Percentiles rank a stretch among this genome's conserved stretches.
These are phyloP conservation scores for Nicotiana attenuata DNA, from an alignment of 257 asterid species.

Conservation along the genomic window DNA sequence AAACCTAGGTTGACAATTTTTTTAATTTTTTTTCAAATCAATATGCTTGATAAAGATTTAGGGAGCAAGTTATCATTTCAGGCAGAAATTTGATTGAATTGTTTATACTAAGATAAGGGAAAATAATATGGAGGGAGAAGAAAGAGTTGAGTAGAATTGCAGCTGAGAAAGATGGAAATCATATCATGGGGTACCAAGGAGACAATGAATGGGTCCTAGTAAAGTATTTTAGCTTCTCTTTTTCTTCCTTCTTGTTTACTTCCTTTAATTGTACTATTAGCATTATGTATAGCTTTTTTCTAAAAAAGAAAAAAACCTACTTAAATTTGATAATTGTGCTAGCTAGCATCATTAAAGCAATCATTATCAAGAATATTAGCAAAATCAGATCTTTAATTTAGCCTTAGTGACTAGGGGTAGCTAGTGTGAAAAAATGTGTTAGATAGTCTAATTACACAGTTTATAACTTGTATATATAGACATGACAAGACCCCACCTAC, in stretches of 20 bases:
- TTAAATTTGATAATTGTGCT: conserved; percentile 2
- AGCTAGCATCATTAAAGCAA: conserved; percentile 8
- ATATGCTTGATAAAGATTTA: background rate
- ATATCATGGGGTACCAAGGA: background rate
- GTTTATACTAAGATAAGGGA: background rate
- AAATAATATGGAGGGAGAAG: background rate
- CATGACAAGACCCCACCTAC: background rate
- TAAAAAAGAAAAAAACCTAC: background rate
- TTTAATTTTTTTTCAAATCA: background rate
- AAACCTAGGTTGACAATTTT: background rate
- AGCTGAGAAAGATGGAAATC: conserved; percentile 4
- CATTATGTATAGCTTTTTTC: background rate
- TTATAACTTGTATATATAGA: background rate
- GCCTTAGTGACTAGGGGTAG: background rate
- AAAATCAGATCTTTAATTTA: conserved; percentile 5
- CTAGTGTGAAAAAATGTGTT: background rate
- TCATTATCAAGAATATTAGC: conserved; percentile 10
- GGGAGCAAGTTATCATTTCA: background rate
- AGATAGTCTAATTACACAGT: background rate
- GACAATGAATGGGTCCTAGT: conserved; percentile 12
- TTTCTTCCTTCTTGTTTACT: conserved; percentile 4
- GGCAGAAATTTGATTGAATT: background rate
- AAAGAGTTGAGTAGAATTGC: background rate
- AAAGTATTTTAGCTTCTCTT: conserved; percentile 1
- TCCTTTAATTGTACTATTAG: conserved; percentile 13